phyloP scores from a whole-genome alignment of 1,284 basidiomycete genomes.

The Papiliotrema nemorosa region DNA sequence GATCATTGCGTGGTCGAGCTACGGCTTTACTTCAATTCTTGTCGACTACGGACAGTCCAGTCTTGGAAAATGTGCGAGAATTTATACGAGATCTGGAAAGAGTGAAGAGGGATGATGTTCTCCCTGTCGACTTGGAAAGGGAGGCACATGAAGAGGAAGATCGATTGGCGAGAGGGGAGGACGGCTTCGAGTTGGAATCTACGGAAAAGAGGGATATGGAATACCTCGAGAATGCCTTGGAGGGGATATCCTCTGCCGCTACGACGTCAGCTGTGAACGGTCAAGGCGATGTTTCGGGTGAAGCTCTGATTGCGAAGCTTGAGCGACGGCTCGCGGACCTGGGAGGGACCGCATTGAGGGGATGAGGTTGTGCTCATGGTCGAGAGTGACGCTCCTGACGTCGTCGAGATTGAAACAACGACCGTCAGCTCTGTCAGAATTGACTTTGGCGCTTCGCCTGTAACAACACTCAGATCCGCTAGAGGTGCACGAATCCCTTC shows the following conservation, averaged over 20 bases:
- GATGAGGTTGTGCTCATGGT: background rate
- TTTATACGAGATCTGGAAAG: conserved; percentile 48
- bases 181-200: conserved; percentile 57
- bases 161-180: conserved; percentile 7
- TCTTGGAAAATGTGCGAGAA: conserved; percentile 64
- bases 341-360: conserved; percentile 42
- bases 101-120: conserved; percentile 34
- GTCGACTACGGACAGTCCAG: background rate
- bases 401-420: background rate
- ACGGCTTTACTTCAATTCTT: conserved; percentile 40
- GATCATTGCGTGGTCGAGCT: conserved; percentile 50
- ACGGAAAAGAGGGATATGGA: conserved; percentile 53
- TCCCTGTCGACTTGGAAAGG: conserved; percentile 42
- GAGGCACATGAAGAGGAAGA: conserved; percentile 39
- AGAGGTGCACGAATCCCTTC: too few relatives aligned
- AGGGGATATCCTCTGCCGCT: conserved; percentile 10
- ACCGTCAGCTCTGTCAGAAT: background rate
- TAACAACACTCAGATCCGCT: too few relatives aligned
- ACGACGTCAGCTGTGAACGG: too few relatives aligned
- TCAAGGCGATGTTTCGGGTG: too few relatives aligned
- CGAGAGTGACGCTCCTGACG: background rate
- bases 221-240: conserved; percentile 48
- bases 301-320: conserved; percentile 49
- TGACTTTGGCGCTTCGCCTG: too few relatives aligned
- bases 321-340: conserved; percentile 46